Conservation (phyloP, 2,329 filamentous ascomycete genomes). For the Aspergillus pseudoglaucus region DNA sequence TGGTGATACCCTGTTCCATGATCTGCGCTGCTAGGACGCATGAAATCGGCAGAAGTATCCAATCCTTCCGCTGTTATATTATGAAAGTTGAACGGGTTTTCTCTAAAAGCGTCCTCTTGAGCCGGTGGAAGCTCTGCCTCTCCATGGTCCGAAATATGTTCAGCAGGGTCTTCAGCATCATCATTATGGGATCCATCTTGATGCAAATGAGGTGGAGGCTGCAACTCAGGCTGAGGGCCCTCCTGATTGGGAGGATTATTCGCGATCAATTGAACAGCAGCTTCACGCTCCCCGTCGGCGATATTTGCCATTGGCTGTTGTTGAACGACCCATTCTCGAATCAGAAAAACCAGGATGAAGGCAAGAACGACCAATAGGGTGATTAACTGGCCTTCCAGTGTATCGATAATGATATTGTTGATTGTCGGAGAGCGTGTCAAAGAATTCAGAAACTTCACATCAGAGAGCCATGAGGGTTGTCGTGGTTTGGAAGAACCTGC, state of each 20-base stretch:
- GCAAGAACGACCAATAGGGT: constrained; percentile 84
- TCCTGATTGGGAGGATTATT: constrained; percentile 28
- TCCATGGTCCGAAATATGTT: constrained; percentile 5
- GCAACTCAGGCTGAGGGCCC: constrained; percentile 8
- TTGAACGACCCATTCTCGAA: constrained; percentile 95
- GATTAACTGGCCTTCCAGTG: constrained; percentile 88
- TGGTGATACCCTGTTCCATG: neutral
- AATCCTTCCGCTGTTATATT: constrained; percentile 1
- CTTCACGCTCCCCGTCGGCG: constrained; percentile 50
- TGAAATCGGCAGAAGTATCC: constrained; percentile 1
- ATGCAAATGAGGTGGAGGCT: constrained; percentile 3
- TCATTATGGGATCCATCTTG: constrained; percentile 6
- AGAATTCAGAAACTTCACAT: constrained; percentile 48
- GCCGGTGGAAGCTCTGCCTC: constrained; percentile 1
- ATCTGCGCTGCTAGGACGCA: constrained; percentile 3
- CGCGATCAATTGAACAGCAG: constrained; percentile 43
- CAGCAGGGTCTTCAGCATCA: constrained; percentile 5
- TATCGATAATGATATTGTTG: constrained; percentile 73
- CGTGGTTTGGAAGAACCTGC: constrained; percentile 24
- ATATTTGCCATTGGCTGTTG: constrained; percentile 91
- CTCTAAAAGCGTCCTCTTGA: neutral
- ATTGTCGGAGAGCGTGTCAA: constrained; percentile 62
- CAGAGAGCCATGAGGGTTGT: constrained; percentile 50
- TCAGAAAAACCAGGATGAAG: constrained; percentile 95
- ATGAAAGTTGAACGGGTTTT: neutral